A percentile compares a stretch with the other conserved stretches of the same genome.
Conservation (phyloP, 345 rosid genomes). For the Nasturtium officinale region DNA sequence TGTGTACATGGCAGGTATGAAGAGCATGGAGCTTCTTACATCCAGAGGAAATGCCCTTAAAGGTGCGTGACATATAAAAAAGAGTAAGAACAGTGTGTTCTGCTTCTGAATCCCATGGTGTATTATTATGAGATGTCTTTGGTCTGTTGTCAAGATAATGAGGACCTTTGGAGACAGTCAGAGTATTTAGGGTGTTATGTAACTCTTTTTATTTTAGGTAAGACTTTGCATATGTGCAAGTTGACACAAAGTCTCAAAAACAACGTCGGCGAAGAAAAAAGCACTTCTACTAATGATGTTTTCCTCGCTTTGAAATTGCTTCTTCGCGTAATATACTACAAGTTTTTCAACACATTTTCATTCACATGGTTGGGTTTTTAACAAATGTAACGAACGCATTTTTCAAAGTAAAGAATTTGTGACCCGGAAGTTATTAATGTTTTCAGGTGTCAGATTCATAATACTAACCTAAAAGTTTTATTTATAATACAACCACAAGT, state of each 20-base stretch:
- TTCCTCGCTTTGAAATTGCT: background rate
- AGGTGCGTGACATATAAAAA: background rate
- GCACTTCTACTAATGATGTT: background rate
- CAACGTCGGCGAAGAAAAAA: background rate
- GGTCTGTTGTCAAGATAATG: background rate
- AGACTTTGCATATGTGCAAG: slow-evolving; percentile 2
- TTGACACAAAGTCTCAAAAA: background rate
- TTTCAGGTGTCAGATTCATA: too few relatives aligned
- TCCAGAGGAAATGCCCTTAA: slow-evolving; percentile 92
- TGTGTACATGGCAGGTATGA: slow-evolving; percentile 62
- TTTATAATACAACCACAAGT: too few relatives aligned
- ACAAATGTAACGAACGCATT: background rate
- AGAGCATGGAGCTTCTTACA: slow-evolving; percentile 89
- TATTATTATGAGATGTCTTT: slow-evolving; percentile 1
- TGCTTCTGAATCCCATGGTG: background rate
- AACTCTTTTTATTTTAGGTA: background rate
- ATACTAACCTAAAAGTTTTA: too few relatives aligned
- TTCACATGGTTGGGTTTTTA: background rate
- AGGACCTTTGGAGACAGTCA: background rate
- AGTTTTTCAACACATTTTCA: background rate
- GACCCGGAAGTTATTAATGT: too few relatives aligned
- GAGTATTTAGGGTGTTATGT: background rate
- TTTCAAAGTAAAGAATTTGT: background rate
- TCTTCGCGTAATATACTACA: background rate
- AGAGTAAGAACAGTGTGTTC: background rate